phyloP scores from a whole-genome alignment of 2,329 filamentous ascomycete genomes.

The Dactylella cylindrospora region DNA sequence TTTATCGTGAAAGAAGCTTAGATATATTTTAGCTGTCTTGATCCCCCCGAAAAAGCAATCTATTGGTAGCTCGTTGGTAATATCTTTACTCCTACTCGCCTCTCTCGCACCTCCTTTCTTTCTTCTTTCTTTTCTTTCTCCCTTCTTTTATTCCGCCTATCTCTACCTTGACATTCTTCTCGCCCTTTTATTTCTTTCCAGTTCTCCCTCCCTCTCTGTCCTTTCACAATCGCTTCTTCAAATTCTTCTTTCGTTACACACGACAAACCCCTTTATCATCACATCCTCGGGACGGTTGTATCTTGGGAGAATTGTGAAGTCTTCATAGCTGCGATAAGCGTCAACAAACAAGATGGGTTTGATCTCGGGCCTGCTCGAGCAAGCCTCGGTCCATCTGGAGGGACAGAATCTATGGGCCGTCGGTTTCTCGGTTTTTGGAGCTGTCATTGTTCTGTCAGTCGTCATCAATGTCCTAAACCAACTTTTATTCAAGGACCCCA shows the following conservation, averaged over 20 bases:
- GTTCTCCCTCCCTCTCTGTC: slow-evolving; percentile 5
- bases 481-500: slow-evolving; percentile 76
- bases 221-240: slow-evolving; percentile 1
- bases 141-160: background rate
- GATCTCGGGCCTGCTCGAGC: slow-evolving; percentile 33
- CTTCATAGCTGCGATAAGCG: background rate
- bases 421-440: slow-evolving; percentile 26
- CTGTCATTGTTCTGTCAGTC: slow-evolving; percentile 56
- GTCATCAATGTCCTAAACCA: slow-evolving; percentile 79
- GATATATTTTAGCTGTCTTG: background rate
- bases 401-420: slow-evolving; percentile 34
- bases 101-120: slow-evolving; percentile 1
- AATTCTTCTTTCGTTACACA: background rate
- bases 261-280: background rate
- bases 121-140: slow-evolving; percentile 1
- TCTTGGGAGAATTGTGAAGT: background rate
- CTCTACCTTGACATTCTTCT: slow-evolving; percentile 2
- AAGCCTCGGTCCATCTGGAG: slow-evolving; percentile 33
- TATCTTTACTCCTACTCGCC: background rate
- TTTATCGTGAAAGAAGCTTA: too few species aligned
- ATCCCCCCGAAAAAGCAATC: too few species aligned
- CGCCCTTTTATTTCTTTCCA: background rate
- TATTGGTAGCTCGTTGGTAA: too few species aligned
- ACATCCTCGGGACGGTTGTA: slow-evolving; percentile 4
- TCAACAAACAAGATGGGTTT: slow-evolving; percentile 18